A percentile compares a stretch with the other conserved stretches of the same genome.
phyloP scores from a whole-genome alignment of 306 rosid genomes.

The Trichosanthes cucumerina region DNA sequence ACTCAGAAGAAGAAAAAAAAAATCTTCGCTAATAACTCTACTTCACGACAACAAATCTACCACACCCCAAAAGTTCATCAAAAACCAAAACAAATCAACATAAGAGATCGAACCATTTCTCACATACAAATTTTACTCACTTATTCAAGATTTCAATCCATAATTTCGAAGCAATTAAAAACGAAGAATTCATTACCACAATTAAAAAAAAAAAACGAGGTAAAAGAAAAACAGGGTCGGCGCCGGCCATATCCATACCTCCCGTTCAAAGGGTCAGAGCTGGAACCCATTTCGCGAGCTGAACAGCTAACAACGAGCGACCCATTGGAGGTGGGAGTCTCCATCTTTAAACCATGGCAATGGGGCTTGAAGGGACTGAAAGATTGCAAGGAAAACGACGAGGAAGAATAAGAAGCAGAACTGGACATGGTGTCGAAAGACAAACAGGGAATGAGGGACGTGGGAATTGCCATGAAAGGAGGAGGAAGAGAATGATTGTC shows the following conservation, averaged over 20 bases:
- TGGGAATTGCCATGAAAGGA: slow-evolving; percentile 25
- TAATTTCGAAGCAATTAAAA: neutral
- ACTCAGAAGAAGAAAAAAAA: neutral
- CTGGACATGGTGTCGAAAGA: slow-evolving; percentile 14
- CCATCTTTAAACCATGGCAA: slow-evolving; percentile 1
- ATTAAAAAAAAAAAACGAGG: neutral
- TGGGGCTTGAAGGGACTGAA: slow-evolving; percentile 12
- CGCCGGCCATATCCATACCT: slow-evolving; percentile 16
- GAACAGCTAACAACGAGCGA: slow-evolving; percentile 19
- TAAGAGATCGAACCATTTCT: neutral
- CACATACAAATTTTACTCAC: neutral
- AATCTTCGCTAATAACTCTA: neutral
- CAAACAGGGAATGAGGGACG: slow-evolving; percentile 16
- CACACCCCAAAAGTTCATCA: neutral
- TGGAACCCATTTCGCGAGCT: slow-evolving; percentile 23
- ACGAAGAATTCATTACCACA: neutral
- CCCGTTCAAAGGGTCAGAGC: slow-evolving; percentile 17
- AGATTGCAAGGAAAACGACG: slow-evolving; percentile 14
- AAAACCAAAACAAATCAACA: neutral
- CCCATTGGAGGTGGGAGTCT: slow-evolving; percentile 7
- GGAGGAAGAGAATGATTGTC: neutral
- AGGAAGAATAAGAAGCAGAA: slow-evolving; percentile 10
- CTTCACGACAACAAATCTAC: neutral
- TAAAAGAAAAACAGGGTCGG: neutral
- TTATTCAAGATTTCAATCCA: neutral